Evolutionary conservation across 805 yeast genomes (phyloP).

Genomic region (Nakazawaea ishiwadae): DNA sequence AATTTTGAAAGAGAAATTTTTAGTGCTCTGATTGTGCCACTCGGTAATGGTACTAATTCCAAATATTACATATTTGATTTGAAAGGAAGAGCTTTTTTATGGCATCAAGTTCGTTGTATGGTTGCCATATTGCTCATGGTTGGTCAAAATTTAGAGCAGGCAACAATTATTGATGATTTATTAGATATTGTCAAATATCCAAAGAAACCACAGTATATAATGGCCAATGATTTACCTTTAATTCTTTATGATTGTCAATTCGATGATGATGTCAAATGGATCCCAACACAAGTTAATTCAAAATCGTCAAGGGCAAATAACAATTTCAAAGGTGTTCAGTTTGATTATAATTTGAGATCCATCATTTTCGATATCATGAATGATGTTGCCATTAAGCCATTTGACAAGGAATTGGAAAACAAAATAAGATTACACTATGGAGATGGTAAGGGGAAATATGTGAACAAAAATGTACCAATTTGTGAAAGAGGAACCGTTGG

Average conservation of each 20-base stretch:
- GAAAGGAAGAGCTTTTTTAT: slow-evolving; percentile 84
- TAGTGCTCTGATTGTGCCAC: slow-evolving; percentile 23
- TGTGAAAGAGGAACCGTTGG: slow-evolving; percentile 53
- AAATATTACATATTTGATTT: slow-evolving; percentile 68
- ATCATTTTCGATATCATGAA: slow-evolving; percentile 48
- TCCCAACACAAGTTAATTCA: slow-evolving; percentile 26
- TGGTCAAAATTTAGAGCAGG: slow-evolving; percentile 72
- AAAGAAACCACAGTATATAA: slow-evolving; percentile 71
- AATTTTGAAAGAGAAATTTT: slow-evolving; percentile 66
- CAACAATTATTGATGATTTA: slow-evolving; percentile 51
- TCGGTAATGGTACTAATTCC: slow-evolving; percentile 17
- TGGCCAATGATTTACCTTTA: slow-evolving; percentile 88
- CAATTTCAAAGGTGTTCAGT: slow-evolving; percentile 43
- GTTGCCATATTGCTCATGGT: slow-evolving; percentile 75
- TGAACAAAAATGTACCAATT: slow-evolving; percentile 53
- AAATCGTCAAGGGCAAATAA: slow-evolving; percentile 38
- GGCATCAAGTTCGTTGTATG: slow-evolving; percentile 99
- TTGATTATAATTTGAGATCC: slow-evolving; percentile 54
- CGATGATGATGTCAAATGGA: slow-evolving; percentile 65
- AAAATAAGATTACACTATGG: slow-evolving; percentile 53
- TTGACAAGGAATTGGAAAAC: slow-evolving; percentile 18
- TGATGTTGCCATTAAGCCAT: slow-evolving; percentile 21
- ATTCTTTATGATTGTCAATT: slow-evolving; percentile 82
- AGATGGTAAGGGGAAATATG: slow-evolving; percentile 70
- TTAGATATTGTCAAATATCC: slow-evolving; percentile 51